phyloP scores from a whole-genome alignment of 345 rosid genomes.

The Melastoma malabathricum region DNA sequence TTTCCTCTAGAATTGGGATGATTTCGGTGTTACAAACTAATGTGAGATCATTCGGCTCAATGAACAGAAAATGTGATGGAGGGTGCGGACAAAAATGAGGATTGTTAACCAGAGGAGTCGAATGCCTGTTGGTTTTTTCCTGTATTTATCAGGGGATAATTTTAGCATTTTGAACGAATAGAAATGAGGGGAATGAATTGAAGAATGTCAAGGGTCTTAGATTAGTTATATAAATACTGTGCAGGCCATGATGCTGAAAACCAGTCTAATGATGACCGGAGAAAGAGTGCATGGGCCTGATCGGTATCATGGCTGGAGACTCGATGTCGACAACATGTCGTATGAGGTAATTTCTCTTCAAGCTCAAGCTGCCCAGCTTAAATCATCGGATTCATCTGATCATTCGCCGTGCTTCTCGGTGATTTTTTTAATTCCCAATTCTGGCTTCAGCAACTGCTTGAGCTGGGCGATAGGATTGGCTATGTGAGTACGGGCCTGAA shows the following conservation, averaged over 20 bases:
- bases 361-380: background rate
- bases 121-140: too few relatives aligned
- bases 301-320: slow-evolving; percentile 39
- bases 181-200: too few relatives aligned
- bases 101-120: too few relatives aligned
- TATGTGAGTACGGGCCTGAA: slow-evolving; percentile 69
- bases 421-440: background rate
- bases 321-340: slow-evolving; percentile 46
- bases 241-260: slow-evolving; percentile 46
- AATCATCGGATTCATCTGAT: background rate
- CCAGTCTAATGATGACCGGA: slow-evolving; percentile 27
- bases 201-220: too few relatives aligned
- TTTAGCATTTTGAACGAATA: too few relatives aligned
- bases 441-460: slow-evolving; percentile 56
- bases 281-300: slow-evolving; percentile 26
- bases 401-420: background rate
- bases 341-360: slow-evolving; percentile 28
- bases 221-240: background rate
- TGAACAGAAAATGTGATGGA: too few relatives aligned
- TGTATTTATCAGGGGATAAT: too few relatives aligned
- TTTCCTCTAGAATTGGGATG: too few relatives aligned
- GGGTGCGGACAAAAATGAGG: too few relatives aligned
- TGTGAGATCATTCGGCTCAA: too few relatives aligned
- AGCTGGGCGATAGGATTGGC: slow-evolving; percentile 85
- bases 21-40: too few relatives aligned